These are phyloP conservation scores for Leccinum pallidistipes DNA, from an alignment of 1,284 basidiomycete genomes.

Conservation along the genomic window DNA sequence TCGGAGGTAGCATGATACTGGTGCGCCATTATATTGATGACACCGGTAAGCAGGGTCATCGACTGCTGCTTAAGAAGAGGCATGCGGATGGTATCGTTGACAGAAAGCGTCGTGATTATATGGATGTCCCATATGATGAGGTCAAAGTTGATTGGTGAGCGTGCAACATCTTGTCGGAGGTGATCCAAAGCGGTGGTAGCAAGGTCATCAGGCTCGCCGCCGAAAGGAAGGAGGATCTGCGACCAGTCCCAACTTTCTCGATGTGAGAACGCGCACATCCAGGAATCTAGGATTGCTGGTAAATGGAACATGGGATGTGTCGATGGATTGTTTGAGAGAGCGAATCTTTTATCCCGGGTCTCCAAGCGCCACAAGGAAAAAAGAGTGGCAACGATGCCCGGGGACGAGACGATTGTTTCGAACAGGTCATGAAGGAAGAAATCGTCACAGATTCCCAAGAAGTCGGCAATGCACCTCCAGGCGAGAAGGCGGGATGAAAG, in stretches of 20 bases:
- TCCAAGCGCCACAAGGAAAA: conserved; percentile 33
- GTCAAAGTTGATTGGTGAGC: conserved; percentile 27
- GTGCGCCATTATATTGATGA: conserved; percentile 19
- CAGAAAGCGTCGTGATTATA: conserved; percentile 28
- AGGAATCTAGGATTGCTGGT: conserved; percentile 25
- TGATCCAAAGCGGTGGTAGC: conserved; percentile 29
- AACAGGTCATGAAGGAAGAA: conserved; percentile 20
- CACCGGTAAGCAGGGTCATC: conserved; percentile 18
- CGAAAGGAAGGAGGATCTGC: conserved; percentile 28
- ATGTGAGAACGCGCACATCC: conserved; percentile 30
- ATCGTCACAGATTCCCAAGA: conserved; percentile 26
- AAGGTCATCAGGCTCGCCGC: conserved; percentile 17
- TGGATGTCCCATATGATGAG: conserved; percentile 34
- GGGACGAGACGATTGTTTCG: conserved; percentile 19
- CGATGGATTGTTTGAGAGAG: conserved; percentile 6
- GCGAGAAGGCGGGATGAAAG: conserved; percentile 24
- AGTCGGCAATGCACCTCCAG: conserved; percentile 22
- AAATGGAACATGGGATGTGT: conserved; percentile 4
- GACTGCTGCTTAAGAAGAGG: conserved; percentile 28
- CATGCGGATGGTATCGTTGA: conserved; percentile 29
- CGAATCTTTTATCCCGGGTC: conserved; percentile 22
- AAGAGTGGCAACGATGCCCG: conserved; percentile 24
- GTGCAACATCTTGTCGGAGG: conserved; percentile 25
- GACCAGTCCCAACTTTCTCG: conserved; percentile 30
- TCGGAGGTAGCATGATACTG: conserved; percentile 6